Conservation (phyloP, 371 early-diverging fungal species). For the Haplosporangium sp. region DNA sequence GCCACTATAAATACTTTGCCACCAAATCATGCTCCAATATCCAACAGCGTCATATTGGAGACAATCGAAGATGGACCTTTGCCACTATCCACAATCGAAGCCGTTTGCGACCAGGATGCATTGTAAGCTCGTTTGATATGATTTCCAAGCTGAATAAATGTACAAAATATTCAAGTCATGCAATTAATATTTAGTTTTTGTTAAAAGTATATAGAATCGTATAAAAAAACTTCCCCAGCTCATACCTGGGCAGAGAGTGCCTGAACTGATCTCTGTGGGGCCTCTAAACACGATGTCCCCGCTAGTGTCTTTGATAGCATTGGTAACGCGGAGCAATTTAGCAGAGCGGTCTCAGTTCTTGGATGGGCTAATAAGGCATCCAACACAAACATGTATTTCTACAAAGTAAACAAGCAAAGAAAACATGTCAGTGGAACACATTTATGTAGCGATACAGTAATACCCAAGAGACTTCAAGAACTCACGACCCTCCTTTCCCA, state of each 20-base stretch:
- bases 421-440: background rate
- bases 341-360: background rate
- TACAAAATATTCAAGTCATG: no score
- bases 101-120: background rate
- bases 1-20: background rate
- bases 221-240: background rate
- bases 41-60: conserved; percentile 16
- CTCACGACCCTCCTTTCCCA: conserved; percentile 52
- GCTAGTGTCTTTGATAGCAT: conserved; percentile 19
- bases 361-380: conserved; percentile 28
- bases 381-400: conserved; percentile 37
- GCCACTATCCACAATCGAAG: background rate
- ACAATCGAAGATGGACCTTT: background rate
- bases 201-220: no score
- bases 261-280: conserved; percentile 28
- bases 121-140: conserved; percentile 12
- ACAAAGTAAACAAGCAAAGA: background rate
- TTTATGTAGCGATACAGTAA: background rate
- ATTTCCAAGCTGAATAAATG: conserved; percentile 3
- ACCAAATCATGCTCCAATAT: conserved; percentile 3
- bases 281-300: conserved; percentile 23
- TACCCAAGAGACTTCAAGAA: background rate
- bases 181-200: no score
- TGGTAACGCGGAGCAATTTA: conserved; percentile 23
- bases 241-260: conserved; percentile 34